Evolutionary conservation across 2,329 filamentous ascomycete species (phyloP).

Genomic region (Cladophialophora immunda): DNA sequence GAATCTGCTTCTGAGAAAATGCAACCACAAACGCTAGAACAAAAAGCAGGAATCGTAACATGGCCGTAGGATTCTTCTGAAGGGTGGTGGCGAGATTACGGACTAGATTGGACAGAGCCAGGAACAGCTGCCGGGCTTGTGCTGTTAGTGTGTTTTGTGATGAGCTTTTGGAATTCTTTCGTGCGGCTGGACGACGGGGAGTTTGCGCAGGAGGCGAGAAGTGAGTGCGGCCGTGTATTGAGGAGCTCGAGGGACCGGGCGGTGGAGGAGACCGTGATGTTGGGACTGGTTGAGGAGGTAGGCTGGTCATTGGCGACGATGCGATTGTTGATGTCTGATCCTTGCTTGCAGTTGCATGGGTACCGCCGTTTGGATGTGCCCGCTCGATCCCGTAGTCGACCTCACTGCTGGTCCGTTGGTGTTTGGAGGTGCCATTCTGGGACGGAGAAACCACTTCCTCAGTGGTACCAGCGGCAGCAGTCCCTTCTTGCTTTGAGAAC

Average conservation of each 20-base stretch:
- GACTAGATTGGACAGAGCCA: conserved; percentile 59
- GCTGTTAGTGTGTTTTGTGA: conserved; percentile 47
- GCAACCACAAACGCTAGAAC: conserved; percentile 79
- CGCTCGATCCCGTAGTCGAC: conserved; percentile 74
- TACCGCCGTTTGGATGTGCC: conserved; percentile 51
- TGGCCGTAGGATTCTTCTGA: conserved; percentile 63
- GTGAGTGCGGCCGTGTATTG: conserved; percentile 24
- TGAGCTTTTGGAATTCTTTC: conserved; percentile 23
- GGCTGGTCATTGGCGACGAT: conserved; percentile 20
- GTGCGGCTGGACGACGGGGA: conserved; percentile 24
- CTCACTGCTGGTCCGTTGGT: conserved; percentile 68
- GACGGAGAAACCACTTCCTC: conserved; percentile 39
- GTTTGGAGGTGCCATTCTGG: conserved; percentile 51
- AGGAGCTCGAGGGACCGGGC: not conserved
- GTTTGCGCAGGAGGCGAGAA: conserved; percentile 36
- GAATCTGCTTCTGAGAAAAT: conserved; percentile 76
- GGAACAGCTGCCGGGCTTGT: conserved; percentile 56
- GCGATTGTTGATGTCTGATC: not conserved
- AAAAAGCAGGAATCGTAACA: conserved; percentile 76
- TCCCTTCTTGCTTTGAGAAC: conserved; percentile 67
- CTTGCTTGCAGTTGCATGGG: conserved; percentile 36
- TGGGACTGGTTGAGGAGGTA: conserved; percentile 27
- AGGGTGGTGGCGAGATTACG: conserved; percentile 61
- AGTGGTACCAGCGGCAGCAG: conserved; percentile 59
- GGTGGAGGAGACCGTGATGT: conserved; percentile 28